Evolutionary conservation across 1,139 yeast genomes (phyloP).

Genomic region (Spathaspora sp.): DNA sequence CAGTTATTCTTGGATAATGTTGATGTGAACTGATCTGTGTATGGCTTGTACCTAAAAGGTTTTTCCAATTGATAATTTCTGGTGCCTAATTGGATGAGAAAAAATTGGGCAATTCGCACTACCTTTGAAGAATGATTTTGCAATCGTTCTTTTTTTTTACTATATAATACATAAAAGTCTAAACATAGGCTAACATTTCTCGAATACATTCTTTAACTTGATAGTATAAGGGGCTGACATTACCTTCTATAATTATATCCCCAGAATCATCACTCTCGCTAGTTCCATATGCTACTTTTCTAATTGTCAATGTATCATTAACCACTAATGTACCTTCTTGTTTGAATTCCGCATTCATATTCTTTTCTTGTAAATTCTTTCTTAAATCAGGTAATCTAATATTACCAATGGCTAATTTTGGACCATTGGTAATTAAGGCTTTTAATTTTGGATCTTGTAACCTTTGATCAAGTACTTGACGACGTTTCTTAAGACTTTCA

Average conservation of each 20-base stretch:
- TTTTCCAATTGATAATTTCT: constrained; percentile 1
- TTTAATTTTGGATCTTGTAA: constrained; percentile 11
- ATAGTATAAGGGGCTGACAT: constrained; percentile 73
- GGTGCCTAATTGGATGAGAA: constrained; percentile 1
- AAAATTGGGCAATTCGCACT: not conserved
- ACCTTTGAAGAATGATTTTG: not conserved
- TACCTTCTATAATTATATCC: constrained; percentile 81
- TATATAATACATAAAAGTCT: constrained; percentile 8
- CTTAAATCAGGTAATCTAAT: constrained; percentile 80
- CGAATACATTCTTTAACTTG: constrained; percentile 74
- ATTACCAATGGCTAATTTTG: constrained; percentile 80
- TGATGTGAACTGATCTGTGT: not conserved
- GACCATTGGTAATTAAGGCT: constrained; percentile 20
- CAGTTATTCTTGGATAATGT: not conserved
- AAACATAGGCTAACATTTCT: constrained; percentile 77
- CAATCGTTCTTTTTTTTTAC: not conserved
- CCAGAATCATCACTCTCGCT: constrained; percentile 61
- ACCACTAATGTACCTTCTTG: constrained; percentile 93
- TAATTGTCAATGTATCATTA: constrained; percentile 71
- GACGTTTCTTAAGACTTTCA: constrained; percentile 6
- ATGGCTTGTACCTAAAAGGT: not conserved
- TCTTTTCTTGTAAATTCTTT: constrained; percentile 54
- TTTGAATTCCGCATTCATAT: constrained; percentile 80
- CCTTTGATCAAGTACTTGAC: constrained; percentile 7
- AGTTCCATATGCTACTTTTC: constrained; percentile 55